phyloP scores from a whole-genome alignment of 1,284 basidiomycete genomes.

The Mycosarcoma maydis region DNA sequence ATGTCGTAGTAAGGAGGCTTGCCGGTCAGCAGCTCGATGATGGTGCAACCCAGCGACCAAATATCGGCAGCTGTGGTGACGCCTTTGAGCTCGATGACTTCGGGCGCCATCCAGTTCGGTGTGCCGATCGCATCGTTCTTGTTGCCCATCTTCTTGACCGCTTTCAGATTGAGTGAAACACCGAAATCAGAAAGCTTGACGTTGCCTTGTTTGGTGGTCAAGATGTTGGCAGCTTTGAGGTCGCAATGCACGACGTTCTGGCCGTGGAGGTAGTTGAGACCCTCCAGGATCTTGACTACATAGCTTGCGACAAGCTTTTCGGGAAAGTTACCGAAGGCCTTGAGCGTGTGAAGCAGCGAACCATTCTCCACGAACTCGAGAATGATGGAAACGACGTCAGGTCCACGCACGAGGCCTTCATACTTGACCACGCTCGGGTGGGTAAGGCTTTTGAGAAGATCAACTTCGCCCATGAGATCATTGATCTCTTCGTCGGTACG shows the following conservation, averaged over 20 bases:
- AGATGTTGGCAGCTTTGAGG: slow-evolving; percentile 72
- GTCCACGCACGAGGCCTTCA: slow-evolving; percentile 74
- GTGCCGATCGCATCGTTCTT: slow-evolving; percentile 79
- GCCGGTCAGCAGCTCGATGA: slow-evolving; percentile 90
- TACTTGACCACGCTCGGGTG: slow-evolving; percentile 96
- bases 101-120: slow-evolving; percentile 98
- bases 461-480: slow-evolving; percentile 98
- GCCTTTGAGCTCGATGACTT: slow-evolving; percentile 80
- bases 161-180: slow-evolving; percentile 67
- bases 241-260: slow-evolving; percentile 77
- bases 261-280: slow-evolving; percentile 94
- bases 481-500: slow-evolving; percentile 97
- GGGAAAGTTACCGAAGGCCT: slow-evolving; percentile 78
- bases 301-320: slow-evolving; percentile 95
- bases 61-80: slow-evolving; percentile 74
- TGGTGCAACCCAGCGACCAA: slow-evolving; percentile 92
- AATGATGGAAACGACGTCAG: slow-evolving; percentile 68
- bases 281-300: slow-evolving; percentile 84
- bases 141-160: slow-evolving; percentile 77
- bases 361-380: slow-evolving; percentile 71
- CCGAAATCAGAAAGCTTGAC: slow-evolving; percentile 73
- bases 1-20: slow-evolving; percentile 85
- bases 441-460: slow-evolving; percentile 95
- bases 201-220: slow-evolving; percentile 72
- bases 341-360: slow-evolving; percentile 78